phyloP scores from a whole-genome alignment of 208 protist species.

The Novymonas esmeraldas region DNA sequence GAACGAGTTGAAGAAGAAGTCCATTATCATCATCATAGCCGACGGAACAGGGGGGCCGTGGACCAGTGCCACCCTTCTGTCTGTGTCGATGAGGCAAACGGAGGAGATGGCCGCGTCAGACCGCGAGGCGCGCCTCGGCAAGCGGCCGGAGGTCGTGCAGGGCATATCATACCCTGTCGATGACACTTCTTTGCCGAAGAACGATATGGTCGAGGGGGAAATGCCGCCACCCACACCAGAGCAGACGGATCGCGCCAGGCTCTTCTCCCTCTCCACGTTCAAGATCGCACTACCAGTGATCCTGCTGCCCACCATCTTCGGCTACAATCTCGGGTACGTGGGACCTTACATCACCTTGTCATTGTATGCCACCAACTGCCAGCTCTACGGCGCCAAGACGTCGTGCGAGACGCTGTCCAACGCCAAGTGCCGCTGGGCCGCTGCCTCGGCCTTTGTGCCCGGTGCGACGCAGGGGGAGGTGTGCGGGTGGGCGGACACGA shows the following conservation, averaged over 20 bases:
- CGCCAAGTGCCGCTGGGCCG: conserved; percentile 30
- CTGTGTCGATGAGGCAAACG: background rate
- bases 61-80: too few relatives aligned
- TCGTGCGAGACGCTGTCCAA: conserved; percentile 35
- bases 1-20: too few relatives aligned
- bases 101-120: background rate
- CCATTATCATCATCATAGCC: too few relatives aligned
- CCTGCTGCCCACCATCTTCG: conserved; percentile 30
- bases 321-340: conserved; percentile 56
- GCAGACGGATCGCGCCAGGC: background rate
- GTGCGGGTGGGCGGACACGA: conserved; percentile 35
- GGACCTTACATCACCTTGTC: conserved; percentile 45
- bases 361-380: conserved; percentile 45
- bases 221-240: background rate
- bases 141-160: background rate
- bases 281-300: conserved; percentile 22
- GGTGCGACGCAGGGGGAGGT: conserved; percentile 13
- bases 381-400: conserved; percentile 33
- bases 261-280: conserved; percentile 19
- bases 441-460: conserved; percentile 11
- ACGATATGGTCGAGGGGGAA: too few relatives aligned
- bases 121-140: background rate
- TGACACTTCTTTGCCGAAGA: background rate
- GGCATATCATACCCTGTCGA: background rate
- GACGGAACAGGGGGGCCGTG: too few relatives aligned